Evolutionary conservation across 2,329 filamentous ascomycete species (phyloP).

Genomic region (Venturia nashicola): DNA sequence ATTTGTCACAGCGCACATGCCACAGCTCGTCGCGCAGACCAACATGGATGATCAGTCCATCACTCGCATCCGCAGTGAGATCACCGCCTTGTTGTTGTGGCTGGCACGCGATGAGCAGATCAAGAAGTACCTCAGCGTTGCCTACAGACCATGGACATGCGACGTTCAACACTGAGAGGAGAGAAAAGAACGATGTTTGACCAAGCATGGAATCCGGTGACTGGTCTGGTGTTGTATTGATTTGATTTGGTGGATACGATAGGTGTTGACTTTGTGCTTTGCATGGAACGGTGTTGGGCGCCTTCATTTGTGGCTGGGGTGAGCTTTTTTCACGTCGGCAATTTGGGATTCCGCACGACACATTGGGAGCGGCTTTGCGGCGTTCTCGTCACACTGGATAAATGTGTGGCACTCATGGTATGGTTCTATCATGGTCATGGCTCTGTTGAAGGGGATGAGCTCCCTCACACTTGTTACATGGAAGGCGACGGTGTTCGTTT

Average conservation of each 20-base stretch:
- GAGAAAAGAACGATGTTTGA: neutral
- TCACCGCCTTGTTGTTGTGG: conserved; percentile 78
- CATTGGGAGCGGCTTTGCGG: neutral
- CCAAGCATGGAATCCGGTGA: neutral
- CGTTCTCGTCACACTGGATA: neutral
- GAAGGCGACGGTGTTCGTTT: neutral
- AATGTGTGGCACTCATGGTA: neutral
- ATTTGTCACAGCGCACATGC: conserved; percentile 57
- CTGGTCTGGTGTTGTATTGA: neutral
- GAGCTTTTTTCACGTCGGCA: neutral
- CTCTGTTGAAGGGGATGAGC: neutral
- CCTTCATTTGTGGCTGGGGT: neutral
- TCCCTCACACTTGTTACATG: neutral
- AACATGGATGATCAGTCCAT: conserved; percentile 96
- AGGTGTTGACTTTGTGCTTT: neutral
- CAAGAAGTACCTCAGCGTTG: conserved; percentile 61
- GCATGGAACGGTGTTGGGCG: neutral
- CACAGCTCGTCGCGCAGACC: conserved; percentile 89
- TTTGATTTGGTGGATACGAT: neutral
- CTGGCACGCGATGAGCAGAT: conserved; percentile 56
- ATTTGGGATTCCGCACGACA: neutral
- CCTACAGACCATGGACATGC: conserved; percentile 45
- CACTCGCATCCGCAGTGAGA: conserved; percentile 75
- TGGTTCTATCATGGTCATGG: neutral
- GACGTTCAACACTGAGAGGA: conserved; percentile 16